A percentile compares a stretch with the other conserved stretches of the same genome.
Evolutionary conservation across 2,329 filamentous ascomycete species (phyloP).

Genomic region (Talaromyces funiculosus): DNA sequence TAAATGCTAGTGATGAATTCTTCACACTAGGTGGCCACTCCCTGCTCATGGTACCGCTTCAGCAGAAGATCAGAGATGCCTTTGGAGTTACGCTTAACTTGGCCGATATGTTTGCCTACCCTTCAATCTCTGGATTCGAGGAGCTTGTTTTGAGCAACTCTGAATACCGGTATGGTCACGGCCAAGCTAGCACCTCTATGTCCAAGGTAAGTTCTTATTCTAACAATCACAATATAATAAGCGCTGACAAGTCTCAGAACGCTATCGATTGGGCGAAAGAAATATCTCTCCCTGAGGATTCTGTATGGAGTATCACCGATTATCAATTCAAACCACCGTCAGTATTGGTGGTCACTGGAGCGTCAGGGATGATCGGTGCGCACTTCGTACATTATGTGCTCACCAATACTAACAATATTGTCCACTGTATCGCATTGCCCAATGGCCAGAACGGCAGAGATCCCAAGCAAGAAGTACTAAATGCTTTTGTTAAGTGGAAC

Average conservation of each 20-base stretch:
- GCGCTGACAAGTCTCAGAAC: background rate
- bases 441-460: background rate
- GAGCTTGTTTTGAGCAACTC: background rate
- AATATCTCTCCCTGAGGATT: background rate
- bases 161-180: background rate
- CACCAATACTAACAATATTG: background rate
- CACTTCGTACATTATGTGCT: constrained; percentile 2
- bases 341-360: background rate
- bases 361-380: background rate
- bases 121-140: constrained; percentile 4
- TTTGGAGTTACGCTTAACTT: background rate
- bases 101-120: constrained; percentile 4
- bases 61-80: background rate
- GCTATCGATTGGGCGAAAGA: constrained; percentile 7
- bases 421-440: constrained; percentile 1
- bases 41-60: constrained; percentile 6
- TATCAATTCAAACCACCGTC: background rate
- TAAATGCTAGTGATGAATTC: background rate
- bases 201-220: background rate
- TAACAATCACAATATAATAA: background rate
- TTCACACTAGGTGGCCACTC: background rate
- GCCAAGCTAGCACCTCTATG: background rate
- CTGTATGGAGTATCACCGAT: background rate
- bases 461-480: background rate
- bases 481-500: background rate